Conservation (phyloP, 2,329 filamentous ascomycete species). For the Purpureocillium lavendulum region DNA sequence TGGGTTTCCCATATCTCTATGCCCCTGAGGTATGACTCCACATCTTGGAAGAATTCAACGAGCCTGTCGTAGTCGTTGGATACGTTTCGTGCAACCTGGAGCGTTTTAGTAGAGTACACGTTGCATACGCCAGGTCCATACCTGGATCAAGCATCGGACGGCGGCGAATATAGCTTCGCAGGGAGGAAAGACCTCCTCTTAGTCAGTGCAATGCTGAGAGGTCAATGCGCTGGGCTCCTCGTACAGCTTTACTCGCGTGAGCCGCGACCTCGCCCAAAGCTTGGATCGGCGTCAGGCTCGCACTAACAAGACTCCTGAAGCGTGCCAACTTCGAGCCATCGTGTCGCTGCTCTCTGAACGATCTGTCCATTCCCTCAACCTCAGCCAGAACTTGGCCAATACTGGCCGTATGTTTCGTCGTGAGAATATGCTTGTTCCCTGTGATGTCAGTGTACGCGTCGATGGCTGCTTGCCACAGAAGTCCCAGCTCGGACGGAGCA, state of each 20-base stretch:
- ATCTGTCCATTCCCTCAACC: conserved; percentile 2
- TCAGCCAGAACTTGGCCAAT: background rate
- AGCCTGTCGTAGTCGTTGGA: conserved; percentile 6
- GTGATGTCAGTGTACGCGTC: background rate
- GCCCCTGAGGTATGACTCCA: conserved; percentile 4
- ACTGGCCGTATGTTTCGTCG: background rate
- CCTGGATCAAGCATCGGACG: conserved; percentile 4
- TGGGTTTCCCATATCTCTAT: conserved; percentile 5
- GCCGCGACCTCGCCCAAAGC: conserved; percentile 4
- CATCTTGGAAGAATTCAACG: conserved; percentile 6
- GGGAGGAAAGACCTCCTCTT: conserved; percentile 4
- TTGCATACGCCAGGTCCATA: background rate
- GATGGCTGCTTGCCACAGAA: conserved; percentile 2
- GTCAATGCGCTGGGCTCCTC: background rate
- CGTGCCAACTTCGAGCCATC: conserved; percentile 3
- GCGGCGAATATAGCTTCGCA: conserved; percentile 8
- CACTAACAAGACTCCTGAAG: conserved; percentile 6
- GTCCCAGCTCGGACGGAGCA: conserved; percentile 2
- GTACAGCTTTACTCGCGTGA: conserved; percentile 6
- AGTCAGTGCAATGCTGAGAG: no score
- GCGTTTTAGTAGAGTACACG: conserved; percentile 1
- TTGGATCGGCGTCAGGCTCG: conserved; percentile 5
- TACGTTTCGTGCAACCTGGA: conserved; percentile 4
- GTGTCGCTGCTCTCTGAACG: background rate
- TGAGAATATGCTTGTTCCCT: background rate